Evolutionary conservation across 148 eudicot species (phyloP), one percentile per base, ranked within the genome.

Genomic region (Limonium bicolor): DNA sequence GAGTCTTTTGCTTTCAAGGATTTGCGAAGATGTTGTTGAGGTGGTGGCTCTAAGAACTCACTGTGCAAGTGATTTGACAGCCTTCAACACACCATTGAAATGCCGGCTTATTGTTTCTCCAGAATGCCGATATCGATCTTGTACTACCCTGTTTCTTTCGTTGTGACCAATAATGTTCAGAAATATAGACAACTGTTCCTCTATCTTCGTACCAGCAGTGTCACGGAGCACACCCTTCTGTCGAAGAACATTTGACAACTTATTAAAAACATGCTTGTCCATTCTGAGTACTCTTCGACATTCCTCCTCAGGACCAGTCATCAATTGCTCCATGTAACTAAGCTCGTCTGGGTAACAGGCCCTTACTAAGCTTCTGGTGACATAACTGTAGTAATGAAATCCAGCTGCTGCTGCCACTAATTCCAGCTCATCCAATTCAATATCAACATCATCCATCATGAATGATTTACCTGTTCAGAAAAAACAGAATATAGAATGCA

Each of bases 61-160:
- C 72, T n/a, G 80, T 0, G 94, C 71, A 49, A 78, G 51, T 33
- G 94, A 75, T 70, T 75, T 74, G 30, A 76, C 51, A 14, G 87
- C 86, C 62, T 73, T 83, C 58, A 84, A 50, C 6, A 84, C 94
- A 54, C 64, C 73, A 55, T 84, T 84, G 59, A 84, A 84, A 53
- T 84, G 71, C 36, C 88, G 57, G 63, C 94, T 84, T 4, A 84
- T 76, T 36, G 88, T 84, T 58, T 79, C 88, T 8, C 85, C 88
- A 30, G 88, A 84, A 64, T 76, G 85, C 41, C 71, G 81, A 62
- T 61, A 84, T 19, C 88, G 65, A 35, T 79, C 88, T 47, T 71
- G 88, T 36, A 79, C 73, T 8, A 70, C 81, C 50, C 88, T 68
- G 65, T 76, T 84, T 6, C 94, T 81, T 61, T 76, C 88, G 36